A percentile compares a stretch with the other conserved stretches of the same genome.
Conservation (phyloP, 2,329 filamentous ascomycete species). For the Blastomyces emzantsi region DNA sequence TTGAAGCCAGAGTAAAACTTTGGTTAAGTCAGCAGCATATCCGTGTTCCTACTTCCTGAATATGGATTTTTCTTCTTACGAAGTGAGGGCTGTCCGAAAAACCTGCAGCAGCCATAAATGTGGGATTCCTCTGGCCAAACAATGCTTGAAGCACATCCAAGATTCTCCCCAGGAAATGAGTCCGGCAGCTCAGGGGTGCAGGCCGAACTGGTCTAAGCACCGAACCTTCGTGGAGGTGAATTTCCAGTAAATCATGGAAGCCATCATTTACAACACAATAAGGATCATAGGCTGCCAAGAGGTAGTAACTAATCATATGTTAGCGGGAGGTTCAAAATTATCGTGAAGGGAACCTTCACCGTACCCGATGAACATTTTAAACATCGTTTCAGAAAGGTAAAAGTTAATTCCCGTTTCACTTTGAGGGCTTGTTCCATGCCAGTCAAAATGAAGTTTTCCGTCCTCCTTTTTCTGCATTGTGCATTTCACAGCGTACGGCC, state of each 20-base stretch:
- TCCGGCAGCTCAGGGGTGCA: constrained; percentile 41
- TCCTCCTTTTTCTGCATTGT: constrained; percentile 38
- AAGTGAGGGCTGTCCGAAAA: constrained; percentile 45
- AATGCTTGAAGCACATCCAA: constrained; percentile 45
- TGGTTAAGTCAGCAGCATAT: background rate
- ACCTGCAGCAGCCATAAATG: constrained; percentile 42
- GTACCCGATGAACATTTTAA: constrained; percentile 44
- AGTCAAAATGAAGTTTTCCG: constrained; percentile 41
- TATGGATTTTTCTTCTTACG: constrained; percentile 4
- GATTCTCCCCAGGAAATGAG: constrained; percentile 41
- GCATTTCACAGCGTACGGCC: constrained; percentile 41
- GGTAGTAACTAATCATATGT: constrained; percentile 27
- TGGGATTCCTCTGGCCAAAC: constrained; percentile 40
- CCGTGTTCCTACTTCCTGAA: background rate
- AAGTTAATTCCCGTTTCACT: constrained; percentile 42
- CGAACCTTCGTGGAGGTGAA: constrained; percentile 39
- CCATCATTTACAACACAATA: constrained; percentile 44
- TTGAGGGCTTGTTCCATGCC: constrained; percentile 42
- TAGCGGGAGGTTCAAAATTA: background rate
- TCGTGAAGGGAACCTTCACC: background rate
- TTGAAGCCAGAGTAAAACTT: constrained; percentile 43
- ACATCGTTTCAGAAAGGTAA: constrained; percentile 42
- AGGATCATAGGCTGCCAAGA: constrained; percentile 43
- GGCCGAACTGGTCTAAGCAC: constrained; percentile 41
- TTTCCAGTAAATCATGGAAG: constrained; percentile 43